Evolutionary conservation across 164 flowering plant genomes (phyloP), one percentile per base, ranked within the genome.

Genomic region (Brasenia schreberi): DNA sequence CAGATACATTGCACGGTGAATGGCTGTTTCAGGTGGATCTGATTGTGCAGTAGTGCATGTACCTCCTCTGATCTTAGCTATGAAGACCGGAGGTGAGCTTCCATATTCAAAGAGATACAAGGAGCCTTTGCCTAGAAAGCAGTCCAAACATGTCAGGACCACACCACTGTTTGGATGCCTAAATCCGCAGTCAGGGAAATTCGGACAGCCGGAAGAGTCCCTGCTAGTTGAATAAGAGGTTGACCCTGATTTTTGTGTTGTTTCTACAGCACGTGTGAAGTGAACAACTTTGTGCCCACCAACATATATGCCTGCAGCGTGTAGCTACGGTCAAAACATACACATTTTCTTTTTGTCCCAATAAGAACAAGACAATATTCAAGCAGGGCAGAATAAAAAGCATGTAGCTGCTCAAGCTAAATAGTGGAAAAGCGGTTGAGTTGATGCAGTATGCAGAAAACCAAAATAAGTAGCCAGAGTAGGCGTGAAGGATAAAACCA

Each of bases 1-100:
- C 63, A 95, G 82, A 70, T 85, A 79, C 99, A 95, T 95, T 59
- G 99, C 98, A 39, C 99, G 77, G 77, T 95, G 92, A 71, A 92
- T 73, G 5, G 82, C 91, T 33, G 77, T 61, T 42, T 82, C 90
- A 0, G 90, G 76, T 12, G 87, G 79, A 66, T 95, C 99, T 7
- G 96, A 82, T 64, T 64, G 59, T 62, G 99, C 99, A 18, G 88
- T 92, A 65, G 97, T 87, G 79, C 99, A 95, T 4, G 97, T 89
- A 27, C 99, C 99, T n/a, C 99, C 99, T 44, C 98, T 85, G 16
- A 95, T 76, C 79, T 83, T 87, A 66, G 96, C 81, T 11, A 92
- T 79, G 78, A 92, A 95, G 63, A 76, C 74, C 0, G 90, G 77
- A 11, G 93, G 89, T 19, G 77, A 53, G 3, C 82, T 97, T 63